A percentile compares a stretch with the other conserved stretches of the same genome.
Evolutionary conservation across 2,329 filamentous ascomycete species (phyloP).

Genomic region (Cercospora sesami): DNA sequence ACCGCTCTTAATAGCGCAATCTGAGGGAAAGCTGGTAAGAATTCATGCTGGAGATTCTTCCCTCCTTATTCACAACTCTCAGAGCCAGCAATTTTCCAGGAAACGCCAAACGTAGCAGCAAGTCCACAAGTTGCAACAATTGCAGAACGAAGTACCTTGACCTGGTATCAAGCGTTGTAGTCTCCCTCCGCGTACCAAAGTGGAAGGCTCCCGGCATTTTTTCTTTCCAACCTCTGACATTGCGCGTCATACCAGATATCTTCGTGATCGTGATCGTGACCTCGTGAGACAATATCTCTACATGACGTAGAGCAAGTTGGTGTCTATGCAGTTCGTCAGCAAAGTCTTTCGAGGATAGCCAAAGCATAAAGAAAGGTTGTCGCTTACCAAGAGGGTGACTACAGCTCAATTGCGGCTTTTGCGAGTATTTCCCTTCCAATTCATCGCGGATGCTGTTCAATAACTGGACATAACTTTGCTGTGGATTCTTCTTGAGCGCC

Average conservation of each 20-base stretch:
- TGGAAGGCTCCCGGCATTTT: background rate
- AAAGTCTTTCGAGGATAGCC: background rate
- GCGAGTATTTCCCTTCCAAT: conserved; percentile 79
- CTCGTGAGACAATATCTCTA: conserved; percentile 24
- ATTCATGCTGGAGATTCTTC: background rate
- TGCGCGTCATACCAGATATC: background rate
- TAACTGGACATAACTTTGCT: conserved; percentile 94
- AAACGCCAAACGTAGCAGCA: background rate
- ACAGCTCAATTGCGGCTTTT: conserved; percentile 94
- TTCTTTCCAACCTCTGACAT: background rate
- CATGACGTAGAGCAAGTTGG: conserved; percentile 49
- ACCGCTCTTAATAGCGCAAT: background rate
- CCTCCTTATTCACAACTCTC: background rate
- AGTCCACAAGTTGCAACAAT: background rate
- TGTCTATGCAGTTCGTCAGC: conserved; percentile 38
- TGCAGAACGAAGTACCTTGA: background rate
- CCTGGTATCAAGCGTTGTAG: background rate
- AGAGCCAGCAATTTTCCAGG: background rate
- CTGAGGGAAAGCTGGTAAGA: background rate
- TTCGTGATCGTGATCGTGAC: conserved; percentile 8
- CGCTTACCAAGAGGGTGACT: conserved; percentile 89
- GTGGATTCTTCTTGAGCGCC: conserved; percentile 85
- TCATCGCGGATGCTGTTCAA: conserved; percentile 94
- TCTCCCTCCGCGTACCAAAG: background rate
- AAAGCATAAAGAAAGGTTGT: background rate